A percentile compares a stretch with the other conserved stretches of the same genome.
Evolutionary conservation across 202 grass and related monocot genomes (phyloP).

Genomic region (Brachypodium distachyon): DNA sequence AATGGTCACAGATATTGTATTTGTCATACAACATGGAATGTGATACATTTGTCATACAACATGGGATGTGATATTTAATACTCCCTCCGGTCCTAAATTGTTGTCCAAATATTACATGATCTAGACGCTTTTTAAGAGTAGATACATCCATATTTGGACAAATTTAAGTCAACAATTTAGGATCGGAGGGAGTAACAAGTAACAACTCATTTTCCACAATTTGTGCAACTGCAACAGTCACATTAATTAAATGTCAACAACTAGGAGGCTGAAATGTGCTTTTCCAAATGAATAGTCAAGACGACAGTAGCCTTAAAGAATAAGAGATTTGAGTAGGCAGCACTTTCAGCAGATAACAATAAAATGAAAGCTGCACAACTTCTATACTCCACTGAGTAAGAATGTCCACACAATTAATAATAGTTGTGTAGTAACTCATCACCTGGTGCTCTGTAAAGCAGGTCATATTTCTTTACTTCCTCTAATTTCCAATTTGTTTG

Average conservation of each 20-base stretch:
- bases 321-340: not conserved
- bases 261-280: not conserved
- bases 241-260: no score
- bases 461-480: not conserved
- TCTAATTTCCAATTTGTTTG: not conserved
- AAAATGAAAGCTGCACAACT: not conserved
- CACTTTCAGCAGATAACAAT: not conserved
- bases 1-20: conserved; percentile 14
- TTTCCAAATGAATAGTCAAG: not conserved
- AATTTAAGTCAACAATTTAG: no score
- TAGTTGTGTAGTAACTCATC: not conserved
- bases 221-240: not conserved
- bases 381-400: not conserved
- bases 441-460: not conserved
- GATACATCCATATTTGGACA: no score
- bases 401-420: not conserved
- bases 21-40: no score
- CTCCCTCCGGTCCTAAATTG: no score
- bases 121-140: no score
- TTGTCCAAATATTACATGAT: no score
- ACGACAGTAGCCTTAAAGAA: not conserved
- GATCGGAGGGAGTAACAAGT: no score
- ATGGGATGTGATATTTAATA: no score
- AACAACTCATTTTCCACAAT: not conserved
- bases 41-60: no score